Base-by-base conservation (phyloP, 1,139 yeast genomes). In the Suhomyces chickasaworum region DNA sequence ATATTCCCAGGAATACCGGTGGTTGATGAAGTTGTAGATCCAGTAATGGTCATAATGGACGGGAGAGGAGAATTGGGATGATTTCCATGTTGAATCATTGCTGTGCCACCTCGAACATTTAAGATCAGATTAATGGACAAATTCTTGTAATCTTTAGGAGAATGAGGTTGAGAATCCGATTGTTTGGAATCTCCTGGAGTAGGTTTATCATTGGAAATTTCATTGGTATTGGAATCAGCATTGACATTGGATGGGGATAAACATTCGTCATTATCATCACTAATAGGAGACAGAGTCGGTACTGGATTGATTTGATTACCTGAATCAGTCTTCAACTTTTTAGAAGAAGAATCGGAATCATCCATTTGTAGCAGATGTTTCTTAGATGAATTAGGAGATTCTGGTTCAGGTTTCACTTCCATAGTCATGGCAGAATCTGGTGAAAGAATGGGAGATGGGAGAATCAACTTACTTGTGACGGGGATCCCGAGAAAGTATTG, bases 101-200 rank as follows among this genome's bases (percentile, higher is more conserved):
- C 25, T 4, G 34, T 20, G 21, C 27, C 39, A 22, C 46, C 47
- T 17, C 39, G 33, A 10, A 49, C 47, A 32, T 53, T 53, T 9
- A 53, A 44, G 10, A 51, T 53, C 53, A 47, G 50, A 41, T 49
- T 49, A 29, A 53, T 53, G 3, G 52, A 46, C 32, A 53, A 42
- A 33, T 46, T 53, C 42, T 50, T 51, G 41, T 49, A 46, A 34
- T 46, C 49, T 35, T 46, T 50, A 29, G 53, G 50, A 6, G 51
- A 46, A 18, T 22, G 44, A 5, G 44, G 43, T 2, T 38, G 35
- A 4, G 48, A 42, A 21, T 17, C 39, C 2, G 39, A 16, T 32
- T 15, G 18, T 18, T 29, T 15, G 16, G 35, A 23, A 20, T 33
- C 22, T 10, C 27, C 15, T 21, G 37, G 23, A 25, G 23, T 30